Evolutionary conservation across 2,329 filamentous ascomycete genomes (phyloP).

Genomic region (Sporothrix inflata): DNA sequence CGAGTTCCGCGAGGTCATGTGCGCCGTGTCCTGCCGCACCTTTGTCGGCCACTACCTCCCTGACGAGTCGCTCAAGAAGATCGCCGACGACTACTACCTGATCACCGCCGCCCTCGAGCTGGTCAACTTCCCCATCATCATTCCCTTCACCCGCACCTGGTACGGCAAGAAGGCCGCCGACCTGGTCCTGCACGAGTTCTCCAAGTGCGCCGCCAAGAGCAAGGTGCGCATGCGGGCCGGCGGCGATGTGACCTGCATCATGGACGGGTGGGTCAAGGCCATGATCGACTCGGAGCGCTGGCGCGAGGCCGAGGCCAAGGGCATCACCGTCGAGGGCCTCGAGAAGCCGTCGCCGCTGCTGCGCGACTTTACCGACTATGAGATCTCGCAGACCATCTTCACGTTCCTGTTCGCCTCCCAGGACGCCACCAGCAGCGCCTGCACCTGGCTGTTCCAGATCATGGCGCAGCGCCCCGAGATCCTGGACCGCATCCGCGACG

Average conservation of each 20-base stretch:
- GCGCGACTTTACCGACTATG: constrained; percentile 84
- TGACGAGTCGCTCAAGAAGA: constrained; percentile 87
- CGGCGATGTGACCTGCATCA: constrained; percentile 85
- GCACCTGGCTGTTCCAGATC: constrained; percentile 93
- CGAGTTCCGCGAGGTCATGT: constrained; percentile 92
- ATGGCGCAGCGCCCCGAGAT: constrained; percentile 93
- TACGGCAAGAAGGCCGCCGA: constrained; percentile 95
- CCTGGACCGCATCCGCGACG: constrained; percentile 85
- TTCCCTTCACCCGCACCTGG: constrained; percentile 95
- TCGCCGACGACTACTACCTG: constrained; percentile 94
- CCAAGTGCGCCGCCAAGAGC: constrained; percentile 89
- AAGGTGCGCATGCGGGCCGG: constrained; percentile 90
- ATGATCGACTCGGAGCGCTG: constrained; percentile 86
- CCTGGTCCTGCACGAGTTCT: constrained; percentile 86
- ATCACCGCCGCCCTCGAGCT: constrained; percentile 95
- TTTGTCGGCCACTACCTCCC: constrained; percentile 96
- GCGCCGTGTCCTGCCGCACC: constrained; percentile 91
- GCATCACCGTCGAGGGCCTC: constrained; percentile 70
- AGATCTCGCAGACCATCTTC: constrained; percentile 92
- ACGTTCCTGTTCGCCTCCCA: constrained; percentile 97
- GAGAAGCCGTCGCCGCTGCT: constrained; percentile 84
- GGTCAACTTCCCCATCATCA: constrained; percentile 96
- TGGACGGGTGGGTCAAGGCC: constrained; percentile 90
- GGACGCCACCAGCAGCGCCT: constrained; percentile 91
- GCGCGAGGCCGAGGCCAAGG: constrained; percentile 75